phyloP scores from a whole-genome alignment of 345 rosid species.

The Populus deltoides region DNA sequence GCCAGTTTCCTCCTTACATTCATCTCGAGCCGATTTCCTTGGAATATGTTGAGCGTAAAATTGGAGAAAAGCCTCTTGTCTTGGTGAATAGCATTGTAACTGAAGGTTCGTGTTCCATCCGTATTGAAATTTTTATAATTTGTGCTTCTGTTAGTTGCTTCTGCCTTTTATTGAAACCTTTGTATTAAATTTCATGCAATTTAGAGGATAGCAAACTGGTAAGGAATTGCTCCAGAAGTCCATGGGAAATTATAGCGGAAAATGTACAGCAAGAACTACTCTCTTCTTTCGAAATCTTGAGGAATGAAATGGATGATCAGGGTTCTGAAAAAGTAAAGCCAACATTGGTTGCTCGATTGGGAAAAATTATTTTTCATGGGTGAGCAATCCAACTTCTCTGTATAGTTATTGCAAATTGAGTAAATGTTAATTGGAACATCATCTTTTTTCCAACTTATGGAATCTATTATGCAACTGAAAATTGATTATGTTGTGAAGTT shows the following conservation, averaged over 20 bases:
- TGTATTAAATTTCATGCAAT: background rate
- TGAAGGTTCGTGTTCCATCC: slow-evolving; percentile 26
- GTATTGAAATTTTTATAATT: background rate
- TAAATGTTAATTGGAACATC: too few species aligned
- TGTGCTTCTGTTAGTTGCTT: background rate
- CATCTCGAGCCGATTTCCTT: slow-evolving; percentile 35
- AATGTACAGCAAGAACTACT: slow-evolving; percentile 45
- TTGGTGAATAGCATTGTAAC: slow-evolving; percentile 33
- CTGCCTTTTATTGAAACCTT: background rate
- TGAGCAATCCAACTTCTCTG: slow-evolving; percentile 3
- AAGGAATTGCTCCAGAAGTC: slow-evolving; percentile 16
- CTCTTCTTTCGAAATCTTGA: slow-evolving; percentile 36
- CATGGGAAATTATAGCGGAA: slow-evolving; percentile 46
- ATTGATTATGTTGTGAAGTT: too few species aligned
- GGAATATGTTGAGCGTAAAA: slow-evolving; percentile 24
- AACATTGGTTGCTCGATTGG: slow-evolving; percentile 54
- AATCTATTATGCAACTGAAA: too few species aligned
- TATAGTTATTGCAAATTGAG: background rate
- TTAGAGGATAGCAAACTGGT: slow-evolving; percentile 21
- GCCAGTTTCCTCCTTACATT: slow-evolving; percentile 32
- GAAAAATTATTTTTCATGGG: slow-evolving; percentile 48
- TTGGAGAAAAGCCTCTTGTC: slow-evolving; percentile 32
- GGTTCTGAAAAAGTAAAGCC: slow-evolving; percentile 31
- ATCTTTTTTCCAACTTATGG: too few species aligned
- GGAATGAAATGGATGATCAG: slow-evolving; percentile 20